These are phyloP conservation scores for Boehmeria nivea DNA, from an alignment of 306 rosid genomes.

Conservation along the genomic window DNA sequence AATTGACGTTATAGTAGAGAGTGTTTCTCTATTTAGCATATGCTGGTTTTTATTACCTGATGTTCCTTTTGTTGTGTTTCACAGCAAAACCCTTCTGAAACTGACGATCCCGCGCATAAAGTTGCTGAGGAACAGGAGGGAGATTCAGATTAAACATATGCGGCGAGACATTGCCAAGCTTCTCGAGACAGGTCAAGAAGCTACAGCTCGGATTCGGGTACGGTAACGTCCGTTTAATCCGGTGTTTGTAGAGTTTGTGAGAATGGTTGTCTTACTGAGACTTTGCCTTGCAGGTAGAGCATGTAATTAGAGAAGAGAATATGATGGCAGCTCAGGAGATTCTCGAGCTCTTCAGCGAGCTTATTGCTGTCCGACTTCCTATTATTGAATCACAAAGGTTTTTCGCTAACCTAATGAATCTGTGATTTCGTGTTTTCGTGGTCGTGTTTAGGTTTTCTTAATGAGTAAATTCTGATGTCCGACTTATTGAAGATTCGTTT, in stretches of 20 bases:
- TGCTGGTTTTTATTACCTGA: no score
- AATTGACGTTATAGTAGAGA: no score
- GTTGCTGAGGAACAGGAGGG: conserved; percentile 84
- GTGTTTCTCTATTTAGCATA: no score
- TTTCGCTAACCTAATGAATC: not conserved
- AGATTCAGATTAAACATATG: conserved; percentile 83
- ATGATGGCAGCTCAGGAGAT: conserved; percentile 99
- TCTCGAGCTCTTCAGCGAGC: conserved; percentile 79
- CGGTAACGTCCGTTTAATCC: not conserved
- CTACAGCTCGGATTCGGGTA: conserved; percentile 96
- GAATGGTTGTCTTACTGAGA: not conserved
- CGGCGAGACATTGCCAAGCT: conserved; percentile 93
- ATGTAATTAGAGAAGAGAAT: conserved; percentile 90
- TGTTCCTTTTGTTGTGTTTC: not conserved
- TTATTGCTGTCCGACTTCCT: conserved; percentile 80
- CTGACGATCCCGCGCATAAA: conserved; percentile 90
- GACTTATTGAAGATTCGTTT: no score
- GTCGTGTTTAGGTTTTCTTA: no score
- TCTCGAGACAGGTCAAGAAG: conserved; percentile 98
- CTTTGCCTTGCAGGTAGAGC: conserved; percentile 66
- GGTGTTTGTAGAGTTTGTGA: not conserved
- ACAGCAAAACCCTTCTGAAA: conserved; percentile 88
- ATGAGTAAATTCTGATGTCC: no score
- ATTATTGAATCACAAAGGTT: conserved; percentile 87
- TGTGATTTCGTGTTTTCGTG: not conserved